Conservation (phyloP, 1,284 basidiomycete genomes). For the Meripilus lineatus region DNA sequence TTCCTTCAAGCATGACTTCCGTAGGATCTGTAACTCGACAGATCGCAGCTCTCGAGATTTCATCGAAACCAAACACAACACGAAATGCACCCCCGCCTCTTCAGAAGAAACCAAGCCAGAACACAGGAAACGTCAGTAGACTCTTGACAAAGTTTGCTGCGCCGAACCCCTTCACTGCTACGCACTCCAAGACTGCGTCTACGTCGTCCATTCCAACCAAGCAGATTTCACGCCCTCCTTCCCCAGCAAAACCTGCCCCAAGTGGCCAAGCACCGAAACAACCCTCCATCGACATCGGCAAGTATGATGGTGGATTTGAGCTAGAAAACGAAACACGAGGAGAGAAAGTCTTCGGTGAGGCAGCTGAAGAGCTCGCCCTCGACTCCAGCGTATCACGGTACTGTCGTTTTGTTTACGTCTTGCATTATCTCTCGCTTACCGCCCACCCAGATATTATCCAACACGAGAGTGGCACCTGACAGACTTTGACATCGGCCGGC, state of each 20-base stretch:
- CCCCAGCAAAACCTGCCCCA: slow-evolving; percentile 19
- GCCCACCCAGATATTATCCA: slow-evolving; percentile 46
- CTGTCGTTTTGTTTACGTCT: slow-evolving; percentile 22
- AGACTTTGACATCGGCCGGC: slow-evolving; percentile 92
- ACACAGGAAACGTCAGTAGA: slow-evolving; percentile 47
- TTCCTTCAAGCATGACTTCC: slow-evolving; percentile 32
- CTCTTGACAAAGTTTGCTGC: slow-evolving; percentile 64
- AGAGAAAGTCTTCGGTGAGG: slow-evolving; percentile 61
- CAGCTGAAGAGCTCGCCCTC: slow-evolving; percentile 70
- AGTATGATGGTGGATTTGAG: slow-evolving; percentile 85
- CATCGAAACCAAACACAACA: slow-evolving; percentile 36
- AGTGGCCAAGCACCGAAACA: slow-evolving; percentile 16
- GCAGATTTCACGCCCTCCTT: slow-evolving; percentile 21
- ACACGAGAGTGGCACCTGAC: slow-evolving; percentile 83
- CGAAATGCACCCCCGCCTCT: slow-evolving; percentile 31
- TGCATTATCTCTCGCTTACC: background rate
- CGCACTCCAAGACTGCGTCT: slow-evolving; percentile 19
- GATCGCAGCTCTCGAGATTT: slow-evolving; percentile 45
- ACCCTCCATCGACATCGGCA: slow-evolving; percentile 62
- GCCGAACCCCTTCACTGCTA: slow-evolving; percentile 39
- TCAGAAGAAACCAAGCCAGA: slow-evolving; percentile 48
- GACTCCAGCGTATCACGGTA: slow-evolving; percentile 70
- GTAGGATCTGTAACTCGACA: slow-evolving; percentile 42
- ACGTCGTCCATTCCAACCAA: slow-evolving; percentile 20
- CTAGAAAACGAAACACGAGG: slow-evolving; percentile 68